Conservation (phyloP, 306 rosid genomes). For the Begonia peltatifolia region DNA sequence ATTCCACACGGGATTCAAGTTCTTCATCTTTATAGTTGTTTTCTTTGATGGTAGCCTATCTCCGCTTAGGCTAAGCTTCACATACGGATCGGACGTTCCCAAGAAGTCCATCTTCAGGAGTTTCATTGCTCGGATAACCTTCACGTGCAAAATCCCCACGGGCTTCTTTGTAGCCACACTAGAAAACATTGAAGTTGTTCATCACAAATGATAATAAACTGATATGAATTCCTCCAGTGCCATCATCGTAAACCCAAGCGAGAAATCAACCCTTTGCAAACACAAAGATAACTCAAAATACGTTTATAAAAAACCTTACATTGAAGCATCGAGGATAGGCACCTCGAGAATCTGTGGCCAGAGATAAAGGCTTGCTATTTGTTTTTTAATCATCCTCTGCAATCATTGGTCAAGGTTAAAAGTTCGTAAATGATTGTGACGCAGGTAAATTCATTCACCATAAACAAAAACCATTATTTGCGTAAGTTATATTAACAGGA, state of each 20-base stretch:
- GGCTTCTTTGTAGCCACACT: conserved; percentile 73
- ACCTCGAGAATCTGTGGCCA: conserved; percentile 75
- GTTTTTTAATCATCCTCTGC: conserved; percentile 62
- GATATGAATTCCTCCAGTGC: too few relatives aligned
- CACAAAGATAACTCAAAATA: too few relatives aligned
- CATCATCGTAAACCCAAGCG: too few relatives aligned
- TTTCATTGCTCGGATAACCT: conserved; percentile 59
- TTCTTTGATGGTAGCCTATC: conserved; percentile 63
- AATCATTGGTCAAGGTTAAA: not conserved
- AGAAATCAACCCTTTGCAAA: too few relatives aligned
- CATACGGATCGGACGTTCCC: conserved; percentile 93
- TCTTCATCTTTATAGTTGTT: conserved; percentile 64
- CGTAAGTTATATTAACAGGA: not conserved
- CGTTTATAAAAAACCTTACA: conserved; percentile 24
- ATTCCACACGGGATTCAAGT: conserved; percentile 89
- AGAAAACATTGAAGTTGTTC: not conserved
- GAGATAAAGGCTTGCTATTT: conserved; percentile 63
- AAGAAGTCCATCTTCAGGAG: conserved; percentile 78
- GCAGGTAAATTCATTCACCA: too few relatives aligned
- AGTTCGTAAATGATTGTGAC: too few relatives aligned
- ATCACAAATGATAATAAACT: too few relatives aligned
- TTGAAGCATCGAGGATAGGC: conserved; percentile 64
- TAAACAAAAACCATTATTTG: too few relatives aligned
- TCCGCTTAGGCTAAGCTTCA: conserved; percentile 57
- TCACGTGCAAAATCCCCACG: conserved; percentile 82